A percentile compares a stretch with the other conserved stretches of the same genome.
Evolutionary conservation across 495 filamentous ascomycete genomes (phyloP).

Genomic region (Cenococcum geophilum): DNA sequence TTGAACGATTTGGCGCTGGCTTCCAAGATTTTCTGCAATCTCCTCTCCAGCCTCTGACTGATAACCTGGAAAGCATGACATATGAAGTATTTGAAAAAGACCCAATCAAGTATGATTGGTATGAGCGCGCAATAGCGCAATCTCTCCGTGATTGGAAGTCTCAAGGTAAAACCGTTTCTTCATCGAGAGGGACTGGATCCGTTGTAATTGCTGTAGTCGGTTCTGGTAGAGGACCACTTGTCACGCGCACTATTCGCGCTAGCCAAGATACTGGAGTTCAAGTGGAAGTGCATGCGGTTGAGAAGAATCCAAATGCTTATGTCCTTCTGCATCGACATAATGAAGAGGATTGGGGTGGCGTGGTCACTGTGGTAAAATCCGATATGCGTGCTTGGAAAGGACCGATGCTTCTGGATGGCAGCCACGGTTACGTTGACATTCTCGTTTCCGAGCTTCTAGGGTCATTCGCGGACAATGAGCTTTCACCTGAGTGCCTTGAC

Average conservation of each 20-base stretch:
- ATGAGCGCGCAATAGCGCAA: slow-evolving; percentile 74
- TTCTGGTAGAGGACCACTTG: slow-evolving; percentile 83
- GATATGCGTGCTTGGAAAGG: slow-evolving; percentile 98
- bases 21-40: slow-evolving; percentile 95
- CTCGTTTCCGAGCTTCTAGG: slow-evolving; percentile 89
- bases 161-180: slow-evolving; percentile 63
- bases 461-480: slow-evolving; percentile 56
- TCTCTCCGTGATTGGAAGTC: slow-evolving; percentile 76
- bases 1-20: slow-evolving; percentile 66
- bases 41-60: slow-evolving; percentile 86
- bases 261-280: slow-evolving; percentile 66
- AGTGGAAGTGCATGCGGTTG: slow-evolving; percentile 83
- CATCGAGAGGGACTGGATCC: slow-evolving; percentile 45
- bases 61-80: slow-evolving; percentile 93
- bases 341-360: slow-evolving; percentile 62
- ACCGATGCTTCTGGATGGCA: slow-evolving; percentile 40
- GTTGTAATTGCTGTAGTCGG: slow-evolving; percentile 88
- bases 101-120: slow-evolving; percentile 95
- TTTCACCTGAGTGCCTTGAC: slow-evolving; percentile 68
- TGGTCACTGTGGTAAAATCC: slow-evolving; percentile 81
- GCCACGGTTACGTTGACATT: slow-evolving; percentile 73
- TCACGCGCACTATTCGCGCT: slow-evolving; percentile 75
- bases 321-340: slow-evolving; percentile 87
- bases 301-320: slow-evolving; percentile 98
- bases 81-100: slow-evolving; percentile 99